Base-by-base conservation (phyloP, 441 rosid genomes). In the Corymbia calophylla region DNA sequence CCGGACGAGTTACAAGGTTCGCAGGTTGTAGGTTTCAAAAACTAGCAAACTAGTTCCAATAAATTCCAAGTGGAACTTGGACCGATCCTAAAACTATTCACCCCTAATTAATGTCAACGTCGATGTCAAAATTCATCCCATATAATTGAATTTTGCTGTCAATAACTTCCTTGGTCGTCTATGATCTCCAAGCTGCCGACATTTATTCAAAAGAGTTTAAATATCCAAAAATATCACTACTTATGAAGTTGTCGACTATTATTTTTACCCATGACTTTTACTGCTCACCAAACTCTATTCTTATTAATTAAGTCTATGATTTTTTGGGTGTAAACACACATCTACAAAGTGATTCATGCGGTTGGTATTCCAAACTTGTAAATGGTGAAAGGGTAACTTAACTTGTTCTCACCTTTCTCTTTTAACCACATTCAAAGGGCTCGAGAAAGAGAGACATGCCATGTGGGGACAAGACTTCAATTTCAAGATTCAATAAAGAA, bases 11-110 rank as follows among this genome's bases (percentile, higher is more conserved):
- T 29, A 8, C 13, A 62, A 31, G 17, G 32, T 62, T 12, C 1
- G 8, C 12, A 29, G 4, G 18, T 62, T 62, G 2, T 0, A 0
- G 0, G 9, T 62, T 62, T 1, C 7, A 29, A 62, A 62, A 62
- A 12, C 2, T 13, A 1, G 14, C 31, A 1, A 62, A 5, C 2
- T 0, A 2, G 9, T 29, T 62, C 8, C 17, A 62, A 29, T 62
- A 53, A 2, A 5, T 53, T 53, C 53, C 6, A 53, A 5, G 53
- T 62, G 17, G 15, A 53, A 29, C 0, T 0, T 29, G 4, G 68
- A 29, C 17, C 9, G 14, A 62, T 6, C 31, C 31, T 29, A 5
- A 13, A 29, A 60, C 29, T 8, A 0, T 5, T 60, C 31, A 27
- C 31, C 8, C 4, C 8, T 29, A 62, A 4, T 62, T 62, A 62